These are phyloP conservation scores for Seiridium unicorne DNA, from an alignment of 2,329 filamentous ascomycete genomes.

Conservation along the genomic window DNA sequence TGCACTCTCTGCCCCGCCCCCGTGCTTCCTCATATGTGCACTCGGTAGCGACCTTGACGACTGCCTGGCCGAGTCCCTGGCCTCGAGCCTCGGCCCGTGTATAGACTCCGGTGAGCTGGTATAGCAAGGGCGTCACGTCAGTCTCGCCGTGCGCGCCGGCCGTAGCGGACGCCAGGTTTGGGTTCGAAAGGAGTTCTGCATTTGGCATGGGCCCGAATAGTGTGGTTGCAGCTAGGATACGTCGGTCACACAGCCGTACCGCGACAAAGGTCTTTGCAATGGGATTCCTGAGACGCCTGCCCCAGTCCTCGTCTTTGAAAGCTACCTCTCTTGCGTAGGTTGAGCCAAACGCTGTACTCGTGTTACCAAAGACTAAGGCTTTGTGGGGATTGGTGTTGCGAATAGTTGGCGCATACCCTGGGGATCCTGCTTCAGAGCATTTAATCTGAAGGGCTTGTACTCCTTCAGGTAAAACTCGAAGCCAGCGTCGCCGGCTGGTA, in stretches of 20 bases:
- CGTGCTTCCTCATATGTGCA: conserved; percentile 19
- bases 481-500: conserved; percentile 21
- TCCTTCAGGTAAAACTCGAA: conserved; percentile 25
- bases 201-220: conserved; percentile 29
- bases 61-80: conserved; percentile 29
- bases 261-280: conserved; percentile 31
- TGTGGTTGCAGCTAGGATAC: conserved; percentile 29
- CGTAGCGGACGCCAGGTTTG: conserved; percentile 12
- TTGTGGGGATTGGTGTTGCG: neutral
- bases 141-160: too few relatives aligned
- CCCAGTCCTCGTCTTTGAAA: conserved; percentile 34
- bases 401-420: neutral
- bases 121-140: conserved; percentile 19
- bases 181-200: conserved; percentile 16
- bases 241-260: conserved; percentile 15
- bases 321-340: conserved; percentile 32
- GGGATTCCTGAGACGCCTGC: conserved; percentile 32
- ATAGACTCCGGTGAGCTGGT: conserved; percentile 35
- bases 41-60: conserved; percentile 27
- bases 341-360: conserved; percentile 32
- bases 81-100: conserved; percentile 33
- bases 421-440: conserved; percentile 22
- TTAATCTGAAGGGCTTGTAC: conserved; percentile 28
- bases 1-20: conserved; percentile 19
- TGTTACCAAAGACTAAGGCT: neutral